Evolutionary conservation across 306 rosid genomes (phyloP), one percentile per base, ranked within the genome.

Genomic region (Alnus rubra): DNA sequence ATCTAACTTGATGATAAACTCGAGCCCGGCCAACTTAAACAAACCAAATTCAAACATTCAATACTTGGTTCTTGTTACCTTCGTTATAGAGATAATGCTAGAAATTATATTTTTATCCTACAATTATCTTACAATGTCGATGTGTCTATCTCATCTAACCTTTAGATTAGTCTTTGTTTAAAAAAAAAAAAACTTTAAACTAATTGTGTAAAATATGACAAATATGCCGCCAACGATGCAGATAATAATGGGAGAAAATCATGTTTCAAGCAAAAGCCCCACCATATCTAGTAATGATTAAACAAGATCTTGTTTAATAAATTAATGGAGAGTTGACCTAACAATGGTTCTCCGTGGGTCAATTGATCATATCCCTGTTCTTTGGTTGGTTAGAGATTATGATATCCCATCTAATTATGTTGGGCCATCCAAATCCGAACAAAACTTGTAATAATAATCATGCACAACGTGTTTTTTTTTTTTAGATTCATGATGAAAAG

Each of bases 241-340:
- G 12, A 42, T 23, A 59, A 10, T 28, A 23, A 28, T 3, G 4
- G 5, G 3, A 1, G n/a, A n/a, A 19, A 59, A 59, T 59, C 13
- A 59, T 19, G 65, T 59, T 19, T 10, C 37, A 31, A 59, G 30
- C 65, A 59, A 59, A 59, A 59, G 65, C 65, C 65, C 15, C 65
- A 59, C 37, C 33, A 59, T 59, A 59, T 59, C 65, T n/a, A 59
- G 5, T 59, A 14, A 19, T 59, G 65, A 31, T 11, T 23, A 28
- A 28, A 59, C 35, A 28, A 59, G 65, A 59, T 59, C 54, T 49
- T 30, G 33, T 50, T 71, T 71, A 5, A 71, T 71, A 44, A 71
- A 48, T 71, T 10, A 52, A 8, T 71, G 12, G 69, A 39, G 37
- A 23, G 68, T 56, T 56, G 69, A 74, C 78, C 69, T 74, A 56